phyloP scores from a whole-genome alignment of 1,284 basidiomycete species.

The Mrakiaceae sp. region DNA sequence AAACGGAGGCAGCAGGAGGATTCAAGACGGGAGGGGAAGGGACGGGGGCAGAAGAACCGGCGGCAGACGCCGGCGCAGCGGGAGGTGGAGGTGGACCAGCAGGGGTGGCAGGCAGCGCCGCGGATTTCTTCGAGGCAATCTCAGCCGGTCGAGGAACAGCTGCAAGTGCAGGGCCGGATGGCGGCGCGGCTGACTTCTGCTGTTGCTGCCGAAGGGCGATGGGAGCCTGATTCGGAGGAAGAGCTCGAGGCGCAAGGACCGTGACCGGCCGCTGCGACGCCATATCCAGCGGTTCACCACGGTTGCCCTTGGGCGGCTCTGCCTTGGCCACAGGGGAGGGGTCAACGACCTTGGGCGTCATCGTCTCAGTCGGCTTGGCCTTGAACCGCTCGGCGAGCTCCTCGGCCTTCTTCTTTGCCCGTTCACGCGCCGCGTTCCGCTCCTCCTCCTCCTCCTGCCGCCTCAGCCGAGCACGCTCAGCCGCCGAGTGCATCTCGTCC shows the following conservation, averaged over 20 bases:
- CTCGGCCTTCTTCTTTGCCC: conserved; percentile 71
- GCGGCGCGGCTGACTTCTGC: neutral
- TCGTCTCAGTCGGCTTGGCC: conserved; percentile 21
- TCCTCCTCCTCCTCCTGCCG: conserved; percentile 76
- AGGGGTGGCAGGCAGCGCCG: neutral
- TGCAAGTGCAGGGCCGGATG: no score
- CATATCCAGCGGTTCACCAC: no score
- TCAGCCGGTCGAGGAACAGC: no score
- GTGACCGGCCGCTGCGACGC: neutral
- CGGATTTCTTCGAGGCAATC: neutral
- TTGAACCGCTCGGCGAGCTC: conserved; percentile 70
- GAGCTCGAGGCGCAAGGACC: neutral
- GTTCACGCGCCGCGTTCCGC: conserved; percentile 66
- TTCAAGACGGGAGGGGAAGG: no score
- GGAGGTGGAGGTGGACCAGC: neutral
- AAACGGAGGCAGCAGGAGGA: no score
- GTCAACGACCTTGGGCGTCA: neutral
- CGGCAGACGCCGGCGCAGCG: no score
- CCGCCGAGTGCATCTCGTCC: conserved; percentile 77
- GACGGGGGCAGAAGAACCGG: no score
- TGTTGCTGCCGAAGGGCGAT: neutral
- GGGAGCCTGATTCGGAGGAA: neutral
- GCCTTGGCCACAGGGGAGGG: no score
- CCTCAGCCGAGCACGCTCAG: conserved; percentile 61
- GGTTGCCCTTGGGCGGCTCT: no score